Evolutionary conservation across 2,329 filamentous ascomycete species (phyloP), one percentile per base, ranked within the genome.

Genomic region (Thelonectria discophora): DNA sequence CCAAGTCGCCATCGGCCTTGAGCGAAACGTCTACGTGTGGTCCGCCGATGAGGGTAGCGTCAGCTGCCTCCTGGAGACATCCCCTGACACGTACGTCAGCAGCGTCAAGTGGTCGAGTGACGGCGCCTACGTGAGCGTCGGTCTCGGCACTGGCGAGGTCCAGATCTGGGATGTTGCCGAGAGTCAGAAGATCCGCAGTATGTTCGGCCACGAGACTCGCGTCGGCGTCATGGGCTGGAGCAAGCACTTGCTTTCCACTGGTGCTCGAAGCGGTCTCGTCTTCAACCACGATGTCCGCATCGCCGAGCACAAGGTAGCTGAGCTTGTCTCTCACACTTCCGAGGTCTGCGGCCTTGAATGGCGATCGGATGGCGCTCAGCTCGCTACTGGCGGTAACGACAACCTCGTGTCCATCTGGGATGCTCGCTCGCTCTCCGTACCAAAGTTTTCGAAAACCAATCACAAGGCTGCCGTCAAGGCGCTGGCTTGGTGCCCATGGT

Each of bases 351-450:
- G 95, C 68, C 90, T 99, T 5, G 95, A 99, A 80, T 99, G 95
- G 96, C 90, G 95, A 71, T 90, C 94, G 17, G 95, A 99, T 75
- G 95, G 95, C 70, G 92, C 94, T 55, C 95, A 98, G 84, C 90
- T 99, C 63, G 95, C 95, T 55, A 98, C 95, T 56, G 95, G 95
- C 73, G 95, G 94, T 78, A 99, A 99, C 75, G 95, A 99, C 86
- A 99, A 99, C 84, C 86, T 99, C 57, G 95, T 99, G 69, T 96
- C 92, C 73, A 99, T 99, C 81, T 99, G 95, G 95, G 95, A 99
- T 78, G 94, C 95, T 58, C 93, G 95, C 52, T 95, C 93, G 9
- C 86, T 99, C 62, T 89, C 88, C 17, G 94, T 96, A 10, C 95
- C 95, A 77, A 98, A 98, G 82, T 98, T 98, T 84, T 95, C 93